phyloP scores from a whole-genome alignment of 495 filamentous ascomycete genomes.

The Usnea hakonensis region DNA sequence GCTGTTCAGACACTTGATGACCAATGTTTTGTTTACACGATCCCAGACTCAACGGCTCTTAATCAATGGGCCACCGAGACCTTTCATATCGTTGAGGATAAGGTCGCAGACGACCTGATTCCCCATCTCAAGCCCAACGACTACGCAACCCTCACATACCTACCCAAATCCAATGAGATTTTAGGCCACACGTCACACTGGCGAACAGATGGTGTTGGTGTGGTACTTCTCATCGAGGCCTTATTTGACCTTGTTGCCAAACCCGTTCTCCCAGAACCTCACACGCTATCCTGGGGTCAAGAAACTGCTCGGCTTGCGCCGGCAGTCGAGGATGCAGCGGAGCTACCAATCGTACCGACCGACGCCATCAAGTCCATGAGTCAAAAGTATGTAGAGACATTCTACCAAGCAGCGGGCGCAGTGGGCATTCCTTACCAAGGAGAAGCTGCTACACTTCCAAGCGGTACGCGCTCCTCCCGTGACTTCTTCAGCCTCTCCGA shows the following conservation, averaged over 20 bases:
- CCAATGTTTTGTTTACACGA: slow-evolving; percentile 21
- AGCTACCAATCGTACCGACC: slow-evolving; percentile 15
- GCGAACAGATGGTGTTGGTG: slow-evolving; percentile 31
- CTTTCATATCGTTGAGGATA: too few species aligned
- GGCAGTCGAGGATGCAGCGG: slow-evolving; percentile 25
- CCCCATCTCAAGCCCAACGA: slow-evolving; percentile 17
- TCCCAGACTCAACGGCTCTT: too few species aligned
- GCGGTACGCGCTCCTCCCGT: slow-evolving; percentile 19
- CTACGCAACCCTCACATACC: slow-evolving; percentile 24
- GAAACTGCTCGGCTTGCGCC: slow-evolving; percentile 27
- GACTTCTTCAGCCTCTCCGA: slow-evolving; percentile 12
- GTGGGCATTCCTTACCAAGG: slow-evolving; percentile 24
- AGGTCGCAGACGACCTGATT: slow-evolving; percentile 23
- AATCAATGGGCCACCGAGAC: too few species aligned
- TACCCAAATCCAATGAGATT: slow-evolving; percentile 21
- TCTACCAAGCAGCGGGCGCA: too few species aligned
- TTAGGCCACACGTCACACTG: slow-evolving; percentile 30
- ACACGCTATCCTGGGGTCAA: slow-evolving; percentile 27
- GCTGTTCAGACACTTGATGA: slow-evolving; percentile 22
- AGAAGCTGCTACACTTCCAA: slow-evolving; percentile 18
- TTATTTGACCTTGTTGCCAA: slow-evolving; percentile 4
- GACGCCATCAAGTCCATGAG: slow-evolving; percentile 2
- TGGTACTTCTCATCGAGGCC: slow-evolving; percentile 27
- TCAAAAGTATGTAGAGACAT: too few species aligned
- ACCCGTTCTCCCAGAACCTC: slow-evolving; percentile 14